phyloP scores from a whole-genome alignment of 371 early-diverging fungal species.

The Apophysomyces trapeziformis region DNA sequence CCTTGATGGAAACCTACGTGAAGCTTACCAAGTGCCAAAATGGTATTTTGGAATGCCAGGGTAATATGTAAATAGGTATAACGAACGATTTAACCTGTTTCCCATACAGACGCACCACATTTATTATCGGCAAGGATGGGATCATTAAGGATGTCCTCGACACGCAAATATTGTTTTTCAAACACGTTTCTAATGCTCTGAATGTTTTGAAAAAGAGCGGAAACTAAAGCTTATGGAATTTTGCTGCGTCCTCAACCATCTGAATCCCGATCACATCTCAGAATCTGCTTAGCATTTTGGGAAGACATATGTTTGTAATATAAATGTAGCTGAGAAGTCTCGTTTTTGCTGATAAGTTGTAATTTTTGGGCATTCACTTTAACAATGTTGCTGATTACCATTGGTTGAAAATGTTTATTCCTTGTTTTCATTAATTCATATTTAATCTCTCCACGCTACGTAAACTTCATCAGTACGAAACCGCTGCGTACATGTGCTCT shows the following conservation, averaged over 20 bases:
- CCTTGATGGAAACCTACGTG: constrained; percentile 26
- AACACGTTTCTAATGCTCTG: constrained; percentile 31
- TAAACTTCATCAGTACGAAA: constrained; percentile 94
- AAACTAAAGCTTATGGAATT: neutral
- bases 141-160: constrained; percentile 36
- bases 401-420: too few relatives aligned
- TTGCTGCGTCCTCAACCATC: too few relatives aligned
- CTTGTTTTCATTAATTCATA: neutral
- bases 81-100: neutral
- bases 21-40: constrained; percentile 30
- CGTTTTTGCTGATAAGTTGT: too few relatives aligned
- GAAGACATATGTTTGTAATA: too few relatives aligned
- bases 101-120: constrained; percentile 35
- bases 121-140: constrained; percentile 35
- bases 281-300: too few relatives aligned
- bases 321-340: too few relatives aligned
- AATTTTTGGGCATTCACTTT: too few relatives aligned
- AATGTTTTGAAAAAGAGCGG: neutral
- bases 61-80: constrained; percentile 2
- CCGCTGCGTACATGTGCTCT: constrained; percentile 95
- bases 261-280: too few relatives aligned
- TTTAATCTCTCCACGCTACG: constrained; percentile 84
- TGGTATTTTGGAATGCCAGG: constrained; percentile 26
- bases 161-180: constrained; percentile 27
- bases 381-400: too few relatives aligned